Evolutionary conservation across 1,284 basidiomycete genomes (phyloP).

Genomic region (Ganoderma leucocontextum): DNA sequence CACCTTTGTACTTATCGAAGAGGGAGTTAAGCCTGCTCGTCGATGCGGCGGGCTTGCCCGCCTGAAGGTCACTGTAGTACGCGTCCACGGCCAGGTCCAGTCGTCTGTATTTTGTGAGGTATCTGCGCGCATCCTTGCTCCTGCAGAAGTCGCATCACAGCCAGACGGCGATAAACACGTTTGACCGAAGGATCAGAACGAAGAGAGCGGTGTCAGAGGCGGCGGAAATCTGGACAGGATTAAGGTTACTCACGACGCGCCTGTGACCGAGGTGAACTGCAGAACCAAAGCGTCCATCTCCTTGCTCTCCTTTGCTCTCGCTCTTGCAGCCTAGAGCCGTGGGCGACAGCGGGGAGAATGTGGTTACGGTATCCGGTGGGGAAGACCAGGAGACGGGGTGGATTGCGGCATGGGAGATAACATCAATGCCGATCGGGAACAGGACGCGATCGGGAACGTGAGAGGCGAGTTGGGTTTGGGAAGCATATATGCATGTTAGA

Average conservation of each 20-base stretch:
- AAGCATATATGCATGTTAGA: slow-evolving; percentile 1
- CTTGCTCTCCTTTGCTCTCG: slow-evolving; percentile 36
- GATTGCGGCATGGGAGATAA: slow-evolving; percentile 5
- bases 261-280: slow-evolving; percentile 73
- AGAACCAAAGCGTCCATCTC: slow-evolving; percentile 55
- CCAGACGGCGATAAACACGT: not conserved
- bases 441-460: slow-evolving; percentile 7
- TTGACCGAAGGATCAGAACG: slow-evolving; percentile 28
- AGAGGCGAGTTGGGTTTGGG: not conserved
- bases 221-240: not conserved
- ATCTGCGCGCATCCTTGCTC: slow-evolving; percentile 72
- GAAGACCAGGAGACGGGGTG: not conserved
- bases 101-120: slow-evolving; percentile 75
- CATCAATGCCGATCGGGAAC: slow-evolving; percentile 16
- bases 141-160: slow-evolving; percentile 42
- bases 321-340: slow-evolving; percentile 17
- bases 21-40: slow-evolving; percentile 67
- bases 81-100: slow-evolving; percentile 82
- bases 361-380: not conserved
- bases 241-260: slow-evolving; percentile 65
- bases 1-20: slow-evolving; percentile 86
- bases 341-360: not conserved
- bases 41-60: slow-evolving; percentile 48
- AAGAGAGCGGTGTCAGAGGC: not conserved
- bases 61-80: slow-evolving; percentile 63